Evolutionary conservation across 805 yeast species (phyloP), one percentile per base, ranked within the genome.

Genomic region (Candida nitratophila): DNA sequence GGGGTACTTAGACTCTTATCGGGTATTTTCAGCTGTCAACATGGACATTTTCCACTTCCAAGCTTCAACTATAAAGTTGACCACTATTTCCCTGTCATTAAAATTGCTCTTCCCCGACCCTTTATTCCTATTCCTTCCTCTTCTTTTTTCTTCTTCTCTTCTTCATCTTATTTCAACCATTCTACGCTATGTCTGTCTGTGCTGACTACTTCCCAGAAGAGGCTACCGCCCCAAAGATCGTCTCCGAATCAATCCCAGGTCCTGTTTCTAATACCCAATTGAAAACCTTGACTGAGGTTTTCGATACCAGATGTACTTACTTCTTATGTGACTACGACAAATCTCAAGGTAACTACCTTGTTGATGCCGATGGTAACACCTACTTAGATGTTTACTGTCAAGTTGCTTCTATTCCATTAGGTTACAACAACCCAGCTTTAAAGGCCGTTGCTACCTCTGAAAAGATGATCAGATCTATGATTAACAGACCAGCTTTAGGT

Each of bases 401-500:
- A 69, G 84, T 86, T 54, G 86, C 95, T 12, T 86, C 95, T 14
- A 85, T 86, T 52, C 83, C 93, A 16, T 72, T 86, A 47, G 95
- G 95, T 40, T 86, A 86, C 77, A 86, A 86, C 71, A 83, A 86
- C 70, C 95, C 95, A 19, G 82, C 76, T 36, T 70, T 86, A 51
- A 69, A 76, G 42, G 76, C 79, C 65, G 78, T 78, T 42, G 91
- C 93, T 41, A 72, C 71, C 59, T 74, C 86, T 32, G 83, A 77
- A 47, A 81, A 74, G 55, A 81, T 82, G 85, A 65, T 80, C 49
- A 74, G 79, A 60, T 87, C 91, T 21, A 64, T 86, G 44, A 80
- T 85, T 50, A 83, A 86, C 69, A 77, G 95, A 63, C 95, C 95
- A 36, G 95, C 95, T 19, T 66, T 83, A 47, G 93, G 91, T 56